These are phyloP conservation scores for Xylariaceae sp. DNA, from an alignment of 2,329 filamentous ascomycete genomes.

Conservation along the genomic window DNA sequence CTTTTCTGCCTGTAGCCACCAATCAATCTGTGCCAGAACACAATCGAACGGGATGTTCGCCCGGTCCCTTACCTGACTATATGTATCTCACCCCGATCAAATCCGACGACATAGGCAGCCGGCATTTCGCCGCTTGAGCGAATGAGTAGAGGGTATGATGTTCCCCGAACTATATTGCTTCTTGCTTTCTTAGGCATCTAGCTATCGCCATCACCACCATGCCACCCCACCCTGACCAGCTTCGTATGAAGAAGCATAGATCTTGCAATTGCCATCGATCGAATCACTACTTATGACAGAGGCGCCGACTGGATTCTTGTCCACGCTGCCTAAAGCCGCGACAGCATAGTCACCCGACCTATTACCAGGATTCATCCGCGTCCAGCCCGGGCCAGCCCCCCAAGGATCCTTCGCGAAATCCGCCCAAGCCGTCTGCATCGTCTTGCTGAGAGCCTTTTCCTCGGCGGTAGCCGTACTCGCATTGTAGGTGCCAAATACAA, in stretches of 20 bases:
- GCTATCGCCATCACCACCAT: constrained; percentile 2
- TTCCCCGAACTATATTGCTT: too few species aligned
- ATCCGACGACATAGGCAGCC: too few species aligned
- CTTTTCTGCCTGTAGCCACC: too few species aligned
- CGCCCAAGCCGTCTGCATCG: constrained; percentile 27
- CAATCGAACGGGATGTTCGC: too few species aligned
- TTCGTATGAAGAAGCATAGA: not conserved
- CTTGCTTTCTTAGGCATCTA: too few species aligned
- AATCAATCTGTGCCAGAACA: too few species aligned
- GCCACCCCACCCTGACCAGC: not conserved
- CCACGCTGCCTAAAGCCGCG: not conserved
- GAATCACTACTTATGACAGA: not conserved
- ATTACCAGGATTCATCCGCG: not conserved
- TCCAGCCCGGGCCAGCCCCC: constrained; percentile 5
- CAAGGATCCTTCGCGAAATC: constrained; percentile 9
- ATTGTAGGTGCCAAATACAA: constrained; percentile 26
- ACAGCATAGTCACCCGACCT: not conserved
- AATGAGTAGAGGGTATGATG: too few species aligned
- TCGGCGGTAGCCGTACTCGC: constrained; percentile 16
- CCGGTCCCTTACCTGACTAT: too few species aligned
- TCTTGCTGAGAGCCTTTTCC: constrained; percentile 15
- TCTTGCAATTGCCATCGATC: not conserved
- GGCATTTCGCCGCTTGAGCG: too few species aligned
- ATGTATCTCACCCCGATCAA: too few species aligned
- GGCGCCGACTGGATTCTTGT: not conserved